Conservation (phyloP, 495 filamentous ascomycete genomes). For the Penicillium coffeae region DNA sequence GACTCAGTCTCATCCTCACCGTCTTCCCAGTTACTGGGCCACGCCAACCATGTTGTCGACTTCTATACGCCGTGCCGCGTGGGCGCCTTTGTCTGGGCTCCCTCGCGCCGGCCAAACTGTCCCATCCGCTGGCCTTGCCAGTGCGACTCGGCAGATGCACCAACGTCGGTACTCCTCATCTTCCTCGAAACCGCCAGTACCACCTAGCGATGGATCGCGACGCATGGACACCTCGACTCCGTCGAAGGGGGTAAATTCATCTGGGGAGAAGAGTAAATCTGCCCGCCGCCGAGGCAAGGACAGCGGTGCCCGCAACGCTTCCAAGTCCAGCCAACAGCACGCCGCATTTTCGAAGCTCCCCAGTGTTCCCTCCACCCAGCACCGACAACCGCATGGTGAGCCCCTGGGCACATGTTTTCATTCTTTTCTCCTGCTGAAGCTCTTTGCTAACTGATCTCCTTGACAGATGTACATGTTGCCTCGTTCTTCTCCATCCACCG, state of each 20-base stretch:
- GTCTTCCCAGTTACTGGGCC: constrained; percentile 25
- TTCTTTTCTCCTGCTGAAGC: background rate
- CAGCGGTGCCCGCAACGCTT: constrained; percentile 30
- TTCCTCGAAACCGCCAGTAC: constrained; percentile 46
- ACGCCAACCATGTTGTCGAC: constrained; percentile 45
- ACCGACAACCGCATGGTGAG: constrained; percentile 70
- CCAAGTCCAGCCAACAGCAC: constrained; percentile 36
- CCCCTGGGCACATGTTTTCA: constrained; percentile 1
- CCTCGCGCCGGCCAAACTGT: constrained; percentile 28
- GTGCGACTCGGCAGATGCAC: constrained; percentile 37
- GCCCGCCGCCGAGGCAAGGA: constrained; percentile 38
- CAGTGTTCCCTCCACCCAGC: constrained; percentile 79
- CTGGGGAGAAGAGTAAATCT: constrained; percentile 36
- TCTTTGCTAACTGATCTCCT: background rate
- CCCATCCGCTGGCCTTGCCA: constrained; percentile 27
- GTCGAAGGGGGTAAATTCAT: constrained; percentile 37
- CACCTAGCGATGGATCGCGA: constrained; percentile 44
- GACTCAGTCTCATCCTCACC: constrained; percentile 28
- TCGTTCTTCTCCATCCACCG: constrained; percentile 95
- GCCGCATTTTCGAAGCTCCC: constrained; percentile 58
- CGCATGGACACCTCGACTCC: constrained; percentile 40
- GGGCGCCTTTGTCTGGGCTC: constrained; percentile 40
- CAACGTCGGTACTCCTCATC: constrained; percentile 54
- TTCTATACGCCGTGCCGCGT: constrained; percentile 46
- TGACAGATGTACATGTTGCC: constrained; percentile 75